Percentiles rank a stretch among this genome's conserved stretches.
Evolutionary conservation across 441 rosid species (phyloP).

Genomic region (Capsella rubella): DNA sequence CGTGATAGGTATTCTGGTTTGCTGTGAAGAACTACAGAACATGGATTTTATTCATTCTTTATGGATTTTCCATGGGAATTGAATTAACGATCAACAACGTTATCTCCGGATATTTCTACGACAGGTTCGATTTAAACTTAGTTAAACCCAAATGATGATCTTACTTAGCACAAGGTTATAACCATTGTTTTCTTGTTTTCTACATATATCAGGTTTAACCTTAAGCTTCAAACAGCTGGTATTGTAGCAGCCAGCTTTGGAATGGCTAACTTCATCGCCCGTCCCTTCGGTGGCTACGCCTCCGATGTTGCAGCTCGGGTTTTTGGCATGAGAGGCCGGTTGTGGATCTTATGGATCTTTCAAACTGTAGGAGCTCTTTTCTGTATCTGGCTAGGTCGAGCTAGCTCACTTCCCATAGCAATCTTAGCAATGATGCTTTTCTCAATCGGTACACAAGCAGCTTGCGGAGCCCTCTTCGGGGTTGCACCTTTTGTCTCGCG

Average conservation of each 20-base stretch:
- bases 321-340: slow-evolving; percentile 60
- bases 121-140: slow-evolving; percentile 50
- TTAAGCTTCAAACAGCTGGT: slow-evolving; percentile 59
- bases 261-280: slow-evolving; percentile 55
- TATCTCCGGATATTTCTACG: slow-evolving; percentile 67
- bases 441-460: slow-evolving; percentile 59
- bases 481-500: slow-evolving; percentile 58
- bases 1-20: slow-evolving; percentile 56
- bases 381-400: slow-evolving; percentile 56
- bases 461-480: slow-evolving; percentile 59
- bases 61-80: slow-evolving; percentile 67
- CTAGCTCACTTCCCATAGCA: slow-evolving; percentile 49
- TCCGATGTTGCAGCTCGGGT: slow-evolving; percentile 49
- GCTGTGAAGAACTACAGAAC: slow-evolving; percentile 69
- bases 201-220: slow-evolving; percentile 45
- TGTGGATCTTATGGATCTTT: slow-evolving; percentile 56
- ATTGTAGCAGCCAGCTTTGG: slow-evolving; percentile 61
- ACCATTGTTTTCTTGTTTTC: slow-evolving; percentile 18
- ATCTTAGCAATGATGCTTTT: slow-evolving; percentile 55
- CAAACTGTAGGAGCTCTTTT: slow-evolving; percentile 57
- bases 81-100: slow-evolving; percentile 69
- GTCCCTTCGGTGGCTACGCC: slow-evolving; percentile 58
- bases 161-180: slow-evolving; percentile 24
- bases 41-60: slow-evolving; percentile 62
- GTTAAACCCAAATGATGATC: background rate